Evolutionary conservation across 257 asterid genomes (phyloP).

Genomic region (Fraxinus pennsylvanica): DNA sequence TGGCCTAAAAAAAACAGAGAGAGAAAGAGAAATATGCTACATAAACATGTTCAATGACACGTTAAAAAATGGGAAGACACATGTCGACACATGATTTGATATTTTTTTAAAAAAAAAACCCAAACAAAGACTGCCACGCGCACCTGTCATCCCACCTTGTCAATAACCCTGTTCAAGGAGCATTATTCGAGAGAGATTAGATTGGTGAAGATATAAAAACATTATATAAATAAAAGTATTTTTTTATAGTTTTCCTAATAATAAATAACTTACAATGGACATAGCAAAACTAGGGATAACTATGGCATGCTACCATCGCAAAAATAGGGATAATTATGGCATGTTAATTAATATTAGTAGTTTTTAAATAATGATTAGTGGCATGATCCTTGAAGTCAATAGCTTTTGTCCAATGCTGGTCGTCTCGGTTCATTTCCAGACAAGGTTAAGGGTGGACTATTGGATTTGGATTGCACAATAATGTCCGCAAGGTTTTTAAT

Average conservation of each 20-base stretch:
- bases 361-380: conserved; percentile 27
- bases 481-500: too few species aligned
- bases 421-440: neutral
- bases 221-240: too few species aligned
- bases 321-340: conserved; percentile 17
- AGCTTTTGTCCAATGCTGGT: neutral
- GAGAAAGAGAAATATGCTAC: too few species aligned
- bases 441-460: conserved; percentile 29
- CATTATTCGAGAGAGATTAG: neutral
- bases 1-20: neutral
- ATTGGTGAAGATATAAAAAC: neutral
- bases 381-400: conserved; percentile 35
- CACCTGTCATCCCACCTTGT: too few species aligned
- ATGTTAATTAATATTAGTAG: neutral
- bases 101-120: too few species aligned
- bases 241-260: neutral
- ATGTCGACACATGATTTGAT: too few species aligned
- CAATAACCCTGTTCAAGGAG: too few species aligned
- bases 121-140: too few species aligned
- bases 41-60: too few species aligned
- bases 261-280: conserved; percentile 10
- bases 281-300: conserved; percentile 20
- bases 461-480: conserved; percentile 26
- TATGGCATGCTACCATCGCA: conserved; percentile 10
- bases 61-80: too few species aligned